Evolutionary conservation across 2,329 filamentous ascomycete genomes (phyloP).

Genomic region (Davidsoniella australis): DNA sequence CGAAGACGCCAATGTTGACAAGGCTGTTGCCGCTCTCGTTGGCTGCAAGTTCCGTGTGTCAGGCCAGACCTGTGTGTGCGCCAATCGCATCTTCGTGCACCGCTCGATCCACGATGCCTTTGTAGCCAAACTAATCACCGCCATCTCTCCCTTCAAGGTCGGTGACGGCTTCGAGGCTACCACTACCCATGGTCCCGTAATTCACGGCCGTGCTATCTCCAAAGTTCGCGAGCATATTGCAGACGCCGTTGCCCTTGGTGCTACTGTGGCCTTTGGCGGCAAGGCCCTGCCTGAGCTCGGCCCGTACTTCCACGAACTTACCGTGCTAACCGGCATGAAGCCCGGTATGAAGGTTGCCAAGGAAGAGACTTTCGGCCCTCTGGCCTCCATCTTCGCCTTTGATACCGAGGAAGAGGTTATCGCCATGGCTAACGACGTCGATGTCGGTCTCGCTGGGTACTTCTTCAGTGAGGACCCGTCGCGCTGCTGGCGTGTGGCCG

Average conservation of each 20-base stretch:
- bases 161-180: conserved; percentile 37
- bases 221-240: conserved; percentile 47
- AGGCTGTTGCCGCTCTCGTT: conserved; percentile 48
- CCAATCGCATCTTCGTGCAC: conserved; percentile 44
- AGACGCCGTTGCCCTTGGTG: conserved; percentile 46
- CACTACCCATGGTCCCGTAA: conserved; percentile 42
- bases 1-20: conserved; percentile 53
- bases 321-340: conserved; percentile 49
- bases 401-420: conserved; percentile 54
- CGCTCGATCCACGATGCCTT: conserved; percentile 42
- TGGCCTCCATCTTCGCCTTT: conserved; percentile 52
- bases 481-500: conserved; percentile 26
- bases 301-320: conserved; percentile 51
- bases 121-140: conserved; percentile 29
- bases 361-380: conserved; percentile 58
- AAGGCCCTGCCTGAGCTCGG: conserved; percentile 41
- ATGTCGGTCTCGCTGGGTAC: conserved; percentile 56
- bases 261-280: conserved; percentile 40
- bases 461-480: conserved; percentile 41
- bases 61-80: conserved; percentile 55
- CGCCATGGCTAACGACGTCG: conserved; percentile 44
- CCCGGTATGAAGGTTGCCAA: conserved; percentile 47
- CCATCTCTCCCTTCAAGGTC: conserved; percentile 39
- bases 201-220: conserved; percentile 45
- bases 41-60: conserved; percentile 55